Base-by-base conservation (phyloP, 192 early-diverging fungal species). In the Linnemannia schmuckeri region DNA sequence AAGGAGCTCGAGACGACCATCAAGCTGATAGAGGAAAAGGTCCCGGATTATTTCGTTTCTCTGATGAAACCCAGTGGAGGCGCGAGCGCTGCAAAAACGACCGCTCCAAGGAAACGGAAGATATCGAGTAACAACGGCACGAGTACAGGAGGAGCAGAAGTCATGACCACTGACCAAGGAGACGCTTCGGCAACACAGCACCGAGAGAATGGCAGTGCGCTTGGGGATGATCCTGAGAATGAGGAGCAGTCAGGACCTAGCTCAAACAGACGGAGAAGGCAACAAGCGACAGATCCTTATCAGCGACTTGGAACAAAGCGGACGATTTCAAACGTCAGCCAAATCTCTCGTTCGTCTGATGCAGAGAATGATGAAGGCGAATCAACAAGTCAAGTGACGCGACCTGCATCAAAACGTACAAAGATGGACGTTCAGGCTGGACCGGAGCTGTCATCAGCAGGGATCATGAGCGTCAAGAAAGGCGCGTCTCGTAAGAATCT, bases 1-100 rank as follows among this genome's bases (percentile, higher is more conserved):
- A 70, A 37, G 10, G 85, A 87, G n/a, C 72, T 87, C 41, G 85
- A 87, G 8, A 78, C 71, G 6, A 87, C 85, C 6, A 87, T 87
- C 30, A 57, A 76, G 42, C 40, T 87, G 52, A 75, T 87, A n/a
- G 85, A 87, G 49, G 70, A 87, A 1, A 66, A 72, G 17, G 47
- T 27, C 0, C 54, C 55, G 6, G 75, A 70, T 13, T 81, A 78
- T 33, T 77, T 87, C 10, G 12, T 70, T n/a, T 78, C 79, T 12
- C 40, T 87, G 42, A 73, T 63, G 75, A 77, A 77, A 13, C 35
- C 72, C 72, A 85, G 76, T 41, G 77, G 63, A 22, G 4, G 61
- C 30, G 68, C 66, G 9, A 40, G 24, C 54, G 27, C 4, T 41
- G 7, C 42, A 30, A 72, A 49, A 13, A 41, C 70, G 44, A n/a